Base-by-base conservation (phyloP, 371 early-diverging fungal genomes). In the Rhizopus sp. region DNA sequence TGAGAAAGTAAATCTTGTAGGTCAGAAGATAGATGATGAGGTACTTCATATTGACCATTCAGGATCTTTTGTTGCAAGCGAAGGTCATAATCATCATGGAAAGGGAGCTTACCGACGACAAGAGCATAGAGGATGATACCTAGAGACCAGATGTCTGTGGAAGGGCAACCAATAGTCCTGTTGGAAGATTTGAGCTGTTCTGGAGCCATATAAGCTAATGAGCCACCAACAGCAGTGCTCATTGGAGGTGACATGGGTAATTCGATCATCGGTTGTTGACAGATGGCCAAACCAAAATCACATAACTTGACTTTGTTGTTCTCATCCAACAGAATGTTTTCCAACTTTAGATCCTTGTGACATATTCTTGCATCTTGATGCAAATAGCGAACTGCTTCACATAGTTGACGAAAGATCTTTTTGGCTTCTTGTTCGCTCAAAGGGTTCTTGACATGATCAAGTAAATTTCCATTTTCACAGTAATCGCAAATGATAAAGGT, bases 271-370 rank as follows among this genome's bases (percentile, higher is more conserved):
- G 67, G 71, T 33, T 72, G 69, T 56, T 80, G 70, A 66, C 64
- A 80, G 42, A 83, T 83, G 4, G 88, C 77, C 15, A 92, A 69
- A 2, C 96, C 96, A 68, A 97, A 96, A 70, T 97, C 98, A 50
- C 86, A 82, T 10, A 96, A 60, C 66, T 92, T 93, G 68, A 85
- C 80, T 15, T 64, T 53, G 2, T 63, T 66, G 40, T 69, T 50
- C 38, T 74, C 65, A 48, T 73, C 76, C 10, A 77, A 64, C 17
- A 96, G 60, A 30, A 96, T 81, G 64, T 96, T 96, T 60, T 97
- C 97, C 31, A 89, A 78, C 70, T 97, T 97, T 34, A 97, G 68
- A 67, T 97, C 97, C 41, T 92, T 82, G 66, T 97, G 96, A 30
- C 88, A 85, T 15, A 95, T 72, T 9, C 77, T 62, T 38, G 72